Conservation (phyloP, 257 asterid species). For the Solanum pinnatisectum region DNA sequence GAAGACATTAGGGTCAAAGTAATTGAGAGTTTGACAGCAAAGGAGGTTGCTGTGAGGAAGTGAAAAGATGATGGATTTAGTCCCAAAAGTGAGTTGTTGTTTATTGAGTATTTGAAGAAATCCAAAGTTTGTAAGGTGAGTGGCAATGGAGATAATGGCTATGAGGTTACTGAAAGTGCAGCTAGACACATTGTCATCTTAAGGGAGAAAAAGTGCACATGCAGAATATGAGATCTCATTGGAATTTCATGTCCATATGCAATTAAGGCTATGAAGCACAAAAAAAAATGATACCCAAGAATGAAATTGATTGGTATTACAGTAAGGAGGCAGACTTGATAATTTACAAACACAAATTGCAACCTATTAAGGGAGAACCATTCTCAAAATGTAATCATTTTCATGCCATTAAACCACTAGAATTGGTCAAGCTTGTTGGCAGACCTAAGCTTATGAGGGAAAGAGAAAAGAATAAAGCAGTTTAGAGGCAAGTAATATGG, state of each 20-base stretch:
- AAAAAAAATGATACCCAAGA: background rate
- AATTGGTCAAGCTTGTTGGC: background rate
- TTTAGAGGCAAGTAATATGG: too few relatives aligned
- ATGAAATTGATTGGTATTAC: too few relatives aligned
- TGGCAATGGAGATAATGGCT: fast-evolving
- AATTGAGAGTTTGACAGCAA: background rate
- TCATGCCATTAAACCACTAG: background rate
- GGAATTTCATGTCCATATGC: background rate
- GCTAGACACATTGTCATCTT: background rate
- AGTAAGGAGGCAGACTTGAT: fast-evolving
- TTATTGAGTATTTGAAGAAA: background rate
- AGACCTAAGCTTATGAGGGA: background rate
- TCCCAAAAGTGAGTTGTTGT: background rate
- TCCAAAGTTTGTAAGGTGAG: background rate
- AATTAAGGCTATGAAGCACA: background rate
- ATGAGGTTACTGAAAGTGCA: background rate
- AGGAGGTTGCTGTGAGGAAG: background rate
- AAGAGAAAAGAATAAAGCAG: background rate
- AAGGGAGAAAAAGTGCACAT: background rate
- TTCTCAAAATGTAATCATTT: too few relatives aligned
- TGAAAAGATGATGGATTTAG: background rate
- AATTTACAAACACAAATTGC: background rate
- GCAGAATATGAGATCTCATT: background rate
- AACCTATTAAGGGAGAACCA: background rate
- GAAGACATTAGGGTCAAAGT: background rate